These are phyloP conservation scores for Saccharomycopsis sp. DNA, from an alignment of 805 yeast genomes.

Conservation along the genomic window DNA sequence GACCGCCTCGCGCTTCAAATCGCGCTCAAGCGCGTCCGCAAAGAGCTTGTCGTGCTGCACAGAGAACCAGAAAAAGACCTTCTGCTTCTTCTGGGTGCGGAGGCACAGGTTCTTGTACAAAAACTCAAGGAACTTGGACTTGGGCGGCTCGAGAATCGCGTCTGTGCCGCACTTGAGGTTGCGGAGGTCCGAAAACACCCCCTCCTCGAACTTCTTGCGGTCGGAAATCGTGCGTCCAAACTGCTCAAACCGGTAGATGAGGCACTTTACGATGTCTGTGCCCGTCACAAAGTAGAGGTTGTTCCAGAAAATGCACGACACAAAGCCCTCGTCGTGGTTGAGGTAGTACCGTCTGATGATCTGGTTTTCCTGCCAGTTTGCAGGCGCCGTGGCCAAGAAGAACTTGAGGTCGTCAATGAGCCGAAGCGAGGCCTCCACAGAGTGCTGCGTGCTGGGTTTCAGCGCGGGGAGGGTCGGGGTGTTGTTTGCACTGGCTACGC, in stretches of 20 bases:
- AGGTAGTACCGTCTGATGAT: slow-evolving; percentile 78
- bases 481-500: neutral
- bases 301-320: slow-evolving; percentile 91
- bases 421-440: slow-evolving; percentile 46
- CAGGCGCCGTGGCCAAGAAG: slow-evolving; percentile 90
- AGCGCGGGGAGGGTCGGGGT: neutral
- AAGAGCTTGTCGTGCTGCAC: slow-evolving; percentile 91
- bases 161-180: slow-evolving; percentile 79
- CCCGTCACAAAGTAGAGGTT: slow-evolving; percentile 87
- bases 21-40: slow-evolving; percentile 90
- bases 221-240: slow-evolving; percentile 83
- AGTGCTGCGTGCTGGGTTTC: slow-evolving; percentile 1
- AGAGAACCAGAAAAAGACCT: slow-evolving; percentile 93
- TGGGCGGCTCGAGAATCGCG: slow-evolving; percentile 82
- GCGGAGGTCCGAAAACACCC: slow-evolving; percentile 86
- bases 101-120: slow-evolving; percentile 80
- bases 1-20: slow-evolving; percentile 66
- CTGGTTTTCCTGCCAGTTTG: slow-evolving; percentile 86
- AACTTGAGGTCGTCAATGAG: slow-evolving; percentile 73
- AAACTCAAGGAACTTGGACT: slow-evolving; percentile 77
- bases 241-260: slow-evolving; percentile 80
- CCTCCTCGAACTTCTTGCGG: slow-evolving; percentile 93
- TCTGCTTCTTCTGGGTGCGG: slow-evolving; percentile 93
- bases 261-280: slow-evolving; percentile 90
- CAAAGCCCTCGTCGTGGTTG: slow-evolving; percentile 85